Conservation (phyloP, 2,329 filamentous ascomycete species). For the Cladophialophora chaetospira region DNA sequence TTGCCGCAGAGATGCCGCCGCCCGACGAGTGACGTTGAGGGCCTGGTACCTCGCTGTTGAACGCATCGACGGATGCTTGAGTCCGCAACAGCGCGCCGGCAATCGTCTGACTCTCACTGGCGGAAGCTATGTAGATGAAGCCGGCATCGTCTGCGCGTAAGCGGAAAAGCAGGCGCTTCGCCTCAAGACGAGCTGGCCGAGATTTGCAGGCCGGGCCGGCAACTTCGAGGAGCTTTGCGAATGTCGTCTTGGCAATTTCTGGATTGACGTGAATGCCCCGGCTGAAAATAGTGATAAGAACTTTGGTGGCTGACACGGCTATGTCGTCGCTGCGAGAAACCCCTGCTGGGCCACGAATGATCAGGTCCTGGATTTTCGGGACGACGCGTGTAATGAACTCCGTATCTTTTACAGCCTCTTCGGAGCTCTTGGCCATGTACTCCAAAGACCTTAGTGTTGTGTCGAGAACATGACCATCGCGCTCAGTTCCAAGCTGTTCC, state of each 20-base stretch:
- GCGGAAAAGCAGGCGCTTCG: constrained; percentile 78
- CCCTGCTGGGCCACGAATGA: constrained; percentile 6
- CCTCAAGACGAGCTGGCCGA: constrained; percentile 69
- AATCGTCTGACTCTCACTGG: constrained; percentile 71
- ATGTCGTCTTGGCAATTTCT: constrained; percentile 12
- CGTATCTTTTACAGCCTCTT: constrained; percentile 21
- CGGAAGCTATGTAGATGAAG: constrained; percentile 69
- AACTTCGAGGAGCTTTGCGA: constrained; percentile 24
- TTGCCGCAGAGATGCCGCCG: constrained; percentile 25
- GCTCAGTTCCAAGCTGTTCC: constrained; percentile 21
- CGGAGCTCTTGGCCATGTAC: constrained; percentile 19
- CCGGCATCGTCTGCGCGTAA: constrained; percentile 80
- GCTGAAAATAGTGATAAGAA: constrained; percentile 25
- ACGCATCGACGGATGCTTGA: constrained; percentile 50
- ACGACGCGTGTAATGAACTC: constrained; percentile 11
- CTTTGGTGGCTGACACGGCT: constrained; percentile 23
- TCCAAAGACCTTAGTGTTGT: constrained; percentile 22
- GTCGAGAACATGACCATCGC: constrained; percentile 19
- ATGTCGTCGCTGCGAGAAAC: constrained; percentile 16
- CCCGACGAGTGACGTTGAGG: constrained; percentile 27
- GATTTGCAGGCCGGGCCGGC: constrained; percentile 50
- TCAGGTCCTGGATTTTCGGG: constrained; percentile 17
- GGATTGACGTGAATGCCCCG: constrained; percentile 21
- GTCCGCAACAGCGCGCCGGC: constrained; percentile 71
- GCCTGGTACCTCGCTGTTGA: constrained; percentile 16